These are phyloP conservation scores for Aspergillus sergii DNA, from an alignment of 2,329 filamentous ascomycete genomes.

Conservation along the genomic window DNA sequence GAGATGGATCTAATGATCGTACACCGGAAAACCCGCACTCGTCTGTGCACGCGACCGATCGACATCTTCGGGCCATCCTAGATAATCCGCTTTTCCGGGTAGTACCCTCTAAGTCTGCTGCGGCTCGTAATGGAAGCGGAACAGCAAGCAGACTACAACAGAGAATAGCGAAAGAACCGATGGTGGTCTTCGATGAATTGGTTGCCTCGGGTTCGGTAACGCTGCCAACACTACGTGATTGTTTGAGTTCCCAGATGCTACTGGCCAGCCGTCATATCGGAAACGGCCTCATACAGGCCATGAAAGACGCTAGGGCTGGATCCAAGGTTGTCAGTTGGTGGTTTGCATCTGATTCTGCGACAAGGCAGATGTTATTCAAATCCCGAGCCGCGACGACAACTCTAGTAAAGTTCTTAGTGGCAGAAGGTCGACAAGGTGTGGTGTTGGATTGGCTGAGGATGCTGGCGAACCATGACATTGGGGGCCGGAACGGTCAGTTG, in stretches of 20 bases:
- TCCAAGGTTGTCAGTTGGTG: constrained; percentile 44
- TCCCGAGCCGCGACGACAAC: constrained; percentile 25
- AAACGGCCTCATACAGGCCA: constrained; percentile 25
- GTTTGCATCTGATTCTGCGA: constrained; percentile 38
- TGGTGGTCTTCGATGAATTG: constrained; percentile 40
- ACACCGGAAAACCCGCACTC: constrained; percentile 25
- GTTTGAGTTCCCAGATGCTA: constrained; percentile 37
- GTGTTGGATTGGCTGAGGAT: constrained; percentile 40
- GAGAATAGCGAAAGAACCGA: constrained; percentile 33
- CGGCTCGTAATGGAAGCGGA: constrained; percentile 17
- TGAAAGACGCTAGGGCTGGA: constrained; percentile 39
- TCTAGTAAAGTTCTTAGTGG: constrained; percentile 43
- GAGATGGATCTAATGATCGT: not conserved
- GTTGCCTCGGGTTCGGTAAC: constrained; percentile 42
- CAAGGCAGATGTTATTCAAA: constrained; percentile 34
- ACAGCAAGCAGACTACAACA: constrained; percentile 19
- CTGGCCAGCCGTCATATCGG: constrained; percentile 27
- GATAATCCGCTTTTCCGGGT: constrained; percentile 47
- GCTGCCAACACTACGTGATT: constrained; percentile 25
- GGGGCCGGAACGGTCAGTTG: constrained; percentile 27
- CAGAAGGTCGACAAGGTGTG: constrained; percentile 37
- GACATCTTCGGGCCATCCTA: constrained; percentile 42
- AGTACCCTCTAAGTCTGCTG: constrained; percentile 29
- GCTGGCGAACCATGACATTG: constrained; percentile 30
- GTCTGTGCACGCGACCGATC: constrained; percentile 37